These are phyloP conservation scores for Protomyces arabidopsidicola DNA, from an alignment of 1,139 yeast species.

Conservation along the genomic window DNA sequence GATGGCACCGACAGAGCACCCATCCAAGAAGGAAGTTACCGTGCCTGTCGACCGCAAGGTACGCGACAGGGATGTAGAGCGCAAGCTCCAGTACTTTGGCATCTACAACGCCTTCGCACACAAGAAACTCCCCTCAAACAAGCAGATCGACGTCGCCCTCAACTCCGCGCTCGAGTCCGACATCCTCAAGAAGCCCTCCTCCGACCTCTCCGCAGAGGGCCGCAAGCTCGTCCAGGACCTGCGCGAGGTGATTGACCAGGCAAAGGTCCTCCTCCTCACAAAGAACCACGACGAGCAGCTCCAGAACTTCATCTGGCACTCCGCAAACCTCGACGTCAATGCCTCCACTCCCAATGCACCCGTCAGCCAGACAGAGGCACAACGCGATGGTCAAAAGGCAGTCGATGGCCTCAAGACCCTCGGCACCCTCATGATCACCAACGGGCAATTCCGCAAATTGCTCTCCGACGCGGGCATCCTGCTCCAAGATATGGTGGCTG, in stretches of 20 bases:
- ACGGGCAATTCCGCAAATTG: constrained; percentile 34
- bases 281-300: constrained; percentile 32
- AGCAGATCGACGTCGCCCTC: constrained; percentile 33
- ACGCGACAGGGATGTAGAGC: constrained; percentile 32
- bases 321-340: constrained; percentile 16
- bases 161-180: constrained; percentile 30
- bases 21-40: constrained; percentile 28
- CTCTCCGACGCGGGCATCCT: constrained; percentile 31
- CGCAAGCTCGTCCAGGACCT: constrained; percentile 26
- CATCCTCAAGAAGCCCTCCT: constrained; percentile 22
- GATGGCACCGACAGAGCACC: constrained; percentile 5
- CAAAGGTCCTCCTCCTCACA: constrained; percentile 29
- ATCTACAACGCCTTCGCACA: constrained; percentile 28
- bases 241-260: constrained; percentile 29
- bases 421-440: constrained; percentile 32
- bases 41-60: constrained; percentile 29
- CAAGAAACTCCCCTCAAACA: constrained; percentile 34
- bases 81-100: constrained; percentile 31
- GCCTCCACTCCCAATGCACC: constrained; percentile 22
- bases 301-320: constrained; percentile 33
- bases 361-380: constrained; percentile 15
- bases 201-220: constrained; percentile 32
- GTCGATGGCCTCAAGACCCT: constrained; percentile 31
- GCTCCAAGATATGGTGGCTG: constrained; percentile 33
- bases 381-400: constrained; percentile 13